These are phyloP conservation scores for Didymella sp. DNA, from an alignment of 2,329 filamentous ascomycete genomes.

Conservation along the genomic window DNA sequence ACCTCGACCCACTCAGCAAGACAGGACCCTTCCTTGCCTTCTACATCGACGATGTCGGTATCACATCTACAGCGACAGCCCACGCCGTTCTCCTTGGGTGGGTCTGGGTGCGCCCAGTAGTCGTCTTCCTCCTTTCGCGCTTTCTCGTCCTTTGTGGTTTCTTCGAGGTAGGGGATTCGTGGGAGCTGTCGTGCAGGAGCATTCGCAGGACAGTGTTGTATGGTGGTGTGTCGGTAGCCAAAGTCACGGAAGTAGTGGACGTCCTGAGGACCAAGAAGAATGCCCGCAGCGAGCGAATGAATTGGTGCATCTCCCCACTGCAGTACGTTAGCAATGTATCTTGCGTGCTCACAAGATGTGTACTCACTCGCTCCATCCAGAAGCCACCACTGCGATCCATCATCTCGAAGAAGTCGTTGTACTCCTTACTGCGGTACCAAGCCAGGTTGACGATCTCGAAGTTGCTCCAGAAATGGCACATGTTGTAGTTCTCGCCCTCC, in stretches of 20 bases:
- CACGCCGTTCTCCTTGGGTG: slow-evolving; percentile 92
- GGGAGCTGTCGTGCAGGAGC: slow-evolving; percentile 86
- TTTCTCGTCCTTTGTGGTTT: slow-evolving; percentile 80
- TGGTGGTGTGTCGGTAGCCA: slow-evolving; percentile 97
- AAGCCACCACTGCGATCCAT: slow-evolving; percentile 98
- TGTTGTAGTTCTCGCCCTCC: slow-evolving; percentile 98
- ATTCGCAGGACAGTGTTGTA: slow-evolving; percentile 97
- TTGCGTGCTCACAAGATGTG: too few species aligned
- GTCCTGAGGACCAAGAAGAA: slow-evolving; percentile 78
- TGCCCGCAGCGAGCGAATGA: slow-evolving; percentile 93
- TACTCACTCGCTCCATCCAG: slow-evolving; percentile 93
- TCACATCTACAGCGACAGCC: slow-evolving; percentile 97
- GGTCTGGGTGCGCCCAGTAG: slow-evolving; percentile 91
- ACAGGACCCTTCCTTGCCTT: slow-evolving; percentile 96
- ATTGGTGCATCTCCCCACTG: slow-evolving; percentile 99
- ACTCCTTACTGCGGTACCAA: slow-evolving; percentile 97
- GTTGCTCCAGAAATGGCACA: slow-evolving; percentile 99
- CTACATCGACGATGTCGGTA: slow-evolving; percentile 95
- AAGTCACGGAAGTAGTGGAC: slow-evolving; percentile 99
- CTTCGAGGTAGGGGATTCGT: slow-evolving; percentile 80
- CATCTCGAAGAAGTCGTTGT: slow-evolving; percentile 98
- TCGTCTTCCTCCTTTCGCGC: slow-evolving; percentile 90
- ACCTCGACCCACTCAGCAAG: slow-evolving; percentile 96
- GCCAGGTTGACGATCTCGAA: slow-evolving; percentile 95
- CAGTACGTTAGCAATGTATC: slow-evolving; percentile 46